Evolutionary conservation across 768 basidiomycete genomes (phyloP).

Genomic region (Russula vinacea): DNA sequence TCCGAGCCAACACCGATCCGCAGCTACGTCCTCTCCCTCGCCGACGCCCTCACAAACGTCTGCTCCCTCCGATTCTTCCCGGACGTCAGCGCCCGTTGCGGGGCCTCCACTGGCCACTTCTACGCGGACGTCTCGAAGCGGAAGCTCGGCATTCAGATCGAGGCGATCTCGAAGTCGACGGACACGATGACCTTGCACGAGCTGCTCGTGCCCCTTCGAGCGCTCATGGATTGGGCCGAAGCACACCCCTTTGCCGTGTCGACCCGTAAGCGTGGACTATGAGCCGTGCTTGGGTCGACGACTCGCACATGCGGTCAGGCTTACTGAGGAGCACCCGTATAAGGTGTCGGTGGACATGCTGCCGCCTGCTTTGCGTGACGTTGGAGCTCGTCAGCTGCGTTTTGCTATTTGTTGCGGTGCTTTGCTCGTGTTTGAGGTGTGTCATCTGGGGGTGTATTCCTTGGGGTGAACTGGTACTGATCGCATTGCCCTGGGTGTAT

Average conservation of each 20-base stretch:
- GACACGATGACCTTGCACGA: slow-evolving; percentile 3
- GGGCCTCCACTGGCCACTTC: slow-evolving; percentile 10
- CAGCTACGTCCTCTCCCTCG: slow-evolving; percentile 5
- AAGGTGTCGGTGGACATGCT: not conserved
- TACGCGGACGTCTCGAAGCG: slow-evolving; percentile 6
- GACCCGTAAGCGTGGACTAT: not conserved
- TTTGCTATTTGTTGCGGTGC: slow-evolving; percentile 8
- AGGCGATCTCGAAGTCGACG: not conserved
- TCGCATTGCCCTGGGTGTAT: not conserved
- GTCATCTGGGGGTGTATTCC: not conserved
- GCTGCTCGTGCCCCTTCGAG: slow-evolving; percentile 3
- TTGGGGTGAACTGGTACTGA: not conserved
- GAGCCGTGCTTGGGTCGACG: slow-evolving; percentile 5
- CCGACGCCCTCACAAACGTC: not conserved
- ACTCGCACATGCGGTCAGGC: slow-evolving; percentile 8
- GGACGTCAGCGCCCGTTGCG: slow-evolving; percentile 7
- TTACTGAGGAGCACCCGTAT: not conserved
- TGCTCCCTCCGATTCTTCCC: slow-evolving; percentile 14
- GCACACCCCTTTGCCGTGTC: not conserved
- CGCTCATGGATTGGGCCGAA: not conserved
- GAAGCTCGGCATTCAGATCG: slow-evolving; percentile 9
- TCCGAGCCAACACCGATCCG: not conserved
- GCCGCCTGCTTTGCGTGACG: slow-evolving; percentile 1
- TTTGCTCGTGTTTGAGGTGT: slow-evolving; percentile 14
- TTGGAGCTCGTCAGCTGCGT: not conserved